phyloP scores from a whole-genome alignment of 164 flowering plant genomes.

The Amborella trichopoda region DNA sequence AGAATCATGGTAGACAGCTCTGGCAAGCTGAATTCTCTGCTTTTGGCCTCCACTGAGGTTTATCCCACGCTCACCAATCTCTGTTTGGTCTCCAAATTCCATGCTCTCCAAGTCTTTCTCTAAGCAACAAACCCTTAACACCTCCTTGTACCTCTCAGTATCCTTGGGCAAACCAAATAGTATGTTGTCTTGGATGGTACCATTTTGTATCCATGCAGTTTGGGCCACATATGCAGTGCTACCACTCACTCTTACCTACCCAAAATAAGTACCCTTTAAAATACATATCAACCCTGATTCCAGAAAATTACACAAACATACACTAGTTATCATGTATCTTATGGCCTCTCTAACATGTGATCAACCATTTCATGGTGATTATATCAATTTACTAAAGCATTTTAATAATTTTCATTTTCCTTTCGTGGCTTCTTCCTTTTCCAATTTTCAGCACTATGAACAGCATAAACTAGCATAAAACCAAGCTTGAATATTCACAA shows the following conservation, averaged over 20 bases:
- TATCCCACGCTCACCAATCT: constrained; percentile 98
- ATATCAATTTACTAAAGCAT: too few relatives aligned
- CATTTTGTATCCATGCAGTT: constrained; percentile 95
- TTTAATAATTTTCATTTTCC: too few relatives aligned
- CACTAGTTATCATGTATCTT: too few relatives aligned
- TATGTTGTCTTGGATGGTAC: constrained; percentile 88
- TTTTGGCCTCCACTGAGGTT: constrained; percentile 99
- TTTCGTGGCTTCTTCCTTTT: too few relatives aligned
- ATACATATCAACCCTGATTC: too few relatives aligned
- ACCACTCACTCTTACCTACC: constrained; percentile 81
- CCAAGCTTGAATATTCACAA: too few relatives aligned
- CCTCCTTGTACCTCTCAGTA: constrained; percentile 49
- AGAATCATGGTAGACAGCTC: constrained; percentile 93
- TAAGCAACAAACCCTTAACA: constrained; percentile 61
- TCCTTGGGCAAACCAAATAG: constrained; percentile 81
- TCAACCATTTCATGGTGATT: too few relatives aligned
- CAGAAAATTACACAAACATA: too few relatives aligned
- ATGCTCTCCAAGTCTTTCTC: constrained; percentile 92
- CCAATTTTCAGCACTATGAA: too few relatives aligned
- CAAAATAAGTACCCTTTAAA: too few relatives aligned
- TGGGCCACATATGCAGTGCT: constrained; percentile 94
- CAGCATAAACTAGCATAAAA: too few relatives aligned
- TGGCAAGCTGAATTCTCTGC: constrained; percentile 92
- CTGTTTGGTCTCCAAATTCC: constrained; percentile 96
- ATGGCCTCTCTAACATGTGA: too few relatives aligned